phyloP scores from a whole-genome alignment of 73 alveolate species.

The Breviolum minutum region DNA sequence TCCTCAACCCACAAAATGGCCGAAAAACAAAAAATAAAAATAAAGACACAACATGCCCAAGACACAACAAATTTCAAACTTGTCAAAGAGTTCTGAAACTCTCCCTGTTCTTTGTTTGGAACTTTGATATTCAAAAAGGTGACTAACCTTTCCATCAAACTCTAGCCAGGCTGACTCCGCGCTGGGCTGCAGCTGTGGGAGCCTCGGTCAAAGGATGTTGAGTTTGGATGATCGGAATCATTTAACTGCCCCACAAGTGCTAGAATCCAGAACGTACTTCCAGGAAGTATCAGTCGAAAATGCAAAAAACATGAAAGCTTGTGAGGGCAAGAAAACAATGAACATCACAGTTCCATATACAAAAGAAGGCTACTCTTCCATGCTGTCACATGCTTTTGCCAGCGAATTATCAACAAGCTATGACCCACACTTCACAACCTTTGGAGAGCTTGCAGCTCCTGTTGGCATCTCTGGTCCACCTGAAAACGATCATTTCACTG shows the following conservation, averaged over 20 bases:
- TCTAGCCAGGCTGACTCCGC: slow-evolving; percentile 31
- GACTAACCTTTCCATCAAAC: neutral
- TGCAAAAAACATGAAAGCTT: neutral
- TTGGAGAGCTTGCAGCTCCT: slow-evolving; percentile 44
- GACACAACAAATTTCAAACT: too few relatives aligned
- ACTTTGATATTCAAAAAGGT: too few relatives aligned
- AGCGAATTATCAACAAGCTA: neutral
- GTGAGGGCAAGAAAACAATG: neutral
- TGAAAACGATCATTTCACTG: too few relatives aligned
- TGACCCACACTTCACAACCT: neutral
- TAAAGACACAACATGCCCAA: too few relatives aligned
- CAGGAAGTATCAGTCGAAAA: neutral
- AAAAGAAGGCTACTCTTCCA: neutral
- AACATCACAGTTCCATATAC: neutral
- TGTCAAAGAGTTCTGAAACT: too few relatives aligned
- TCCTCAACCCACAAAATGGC: too few relatives aligned
- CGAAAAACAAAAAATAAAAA: too few relatives aligned
- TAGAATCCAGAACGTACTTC: neutral
- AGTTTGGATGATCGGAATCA: too few relatives aligned
- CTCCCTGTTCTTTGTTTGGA: too few relatives aligned
- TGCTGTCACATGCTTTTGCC: too few relatives aligned
- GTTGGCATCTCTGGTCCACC: neutral
- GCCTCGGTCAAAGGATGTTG: neutral
- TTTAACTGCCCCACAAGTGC: neutral
- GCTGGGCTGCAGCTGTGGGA: slow-evolving; percentile 93